Evolutionary conservation across 768 basidiomycete genomes (phyloP), one percentile per base, ranked within the genome.

Genomic region (Lactifluus pinguis): DNA sequence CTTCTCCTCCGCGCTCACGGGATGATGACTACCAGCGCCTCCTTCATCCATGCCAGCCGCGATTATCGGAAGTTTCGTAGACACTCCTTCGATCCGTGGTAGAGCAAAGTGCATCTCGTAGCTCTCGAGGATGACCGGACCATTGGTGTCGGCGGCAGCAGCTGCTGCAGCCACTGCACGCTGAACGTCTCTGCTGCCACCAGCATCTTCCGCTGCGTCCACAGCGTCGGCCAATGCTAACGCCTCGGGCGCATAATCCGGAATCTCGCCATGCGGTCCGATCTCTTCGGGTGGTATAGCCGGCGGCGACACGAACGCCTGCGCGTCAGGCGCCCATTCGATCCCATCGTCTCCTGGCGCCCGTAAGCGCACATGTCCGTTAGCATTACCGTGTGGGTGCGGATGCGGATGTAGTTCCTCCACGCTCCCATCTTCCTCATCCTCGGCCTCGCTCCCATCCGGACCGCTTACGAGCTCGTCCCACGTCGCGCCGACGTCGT

Each of bases 401-500:
- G 55, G 34, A 45, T 58, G 52, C 17, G 55, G 19, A 32, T 25
- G 25, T 25, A 25, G 25, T 25, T 39, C 39, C n/a, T 67, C 53
- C 25, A 41, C 36, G 34, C 38, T 49, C 49, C 53, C 60, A 15
- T 58, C 65, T 2, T 56, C 56, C 5, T 71, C 68, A 21, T 66
- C 62, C 21, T 62, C 62, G 9, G 59, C 60, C 0, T 56, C 60
- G 44, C 55, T 52, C 34, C 49, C 60, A 39, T 56, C 60, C 10
- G 60, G 65, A n/a, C 67, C 71, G 34, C 69, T 68, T 17, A 70
- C 65, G 42, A 68, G 62, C 3, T 66, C 75, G 53, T 84, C 82
- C 82, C 84, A 85, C 13, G 74, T 75, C 3, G 75, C 75, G 29
- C 80, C 78, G 1, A 85, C 74, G 51, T 83, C 79, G 11, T 79